Conservation (phyloP, 2,329 filamentous ascomycete species). For the Beauveria rudraprayagi region DNA sequence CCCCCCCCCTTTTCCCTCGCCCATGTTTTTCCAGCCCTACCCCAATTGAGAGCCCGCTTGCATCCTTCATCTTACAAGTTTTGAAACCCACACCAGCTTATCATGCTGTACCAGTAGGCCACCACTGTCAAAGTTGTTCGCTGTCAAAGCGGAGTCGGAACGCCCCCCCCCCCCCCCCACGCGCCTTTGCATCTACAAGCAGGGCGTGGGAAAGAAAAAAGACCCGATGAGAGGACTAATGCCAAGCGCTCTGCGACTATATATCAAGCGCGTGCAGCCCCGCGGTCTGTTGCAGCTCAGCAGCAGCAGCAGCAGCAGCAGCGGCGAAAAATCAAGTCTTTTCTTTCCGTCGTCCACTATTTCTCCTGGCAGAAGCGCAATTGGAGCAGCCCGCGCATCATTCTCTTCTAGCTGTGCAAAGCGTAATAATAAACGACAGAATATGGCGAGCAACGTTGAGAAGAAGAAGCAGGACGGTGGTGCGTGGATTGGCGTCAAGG, state of each 20-base stretch:
- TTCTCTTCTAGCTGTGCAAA: not conserved
- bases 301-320: no score
- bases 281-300: not conserved
- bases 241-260: not conserved
- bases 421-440: not conserved
- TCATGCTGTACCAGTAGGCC: no score
- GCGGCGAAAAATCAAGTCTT: no score
- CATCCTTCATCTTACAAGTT: no score
- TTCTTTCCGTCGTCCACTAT: not conserved
- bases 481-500: conserved; percentile 31
- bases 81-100: no score
- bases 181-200: not conserved
- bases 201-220: not conserved
- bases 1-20: no score
- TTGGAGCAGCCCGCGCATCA: not conserved
- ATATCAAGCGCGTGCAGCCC: not conserved
- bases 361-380: no score
- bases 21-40: no score
- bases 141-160: not conserved
- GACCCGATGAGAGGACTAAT: not conserved
- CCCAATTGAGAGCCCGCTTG: not conserved
- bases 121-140: no score
- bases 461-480: conserved; percentile 3
- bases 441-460: not conserved
- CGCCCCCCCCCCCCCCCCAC: no score